Evolutionary conservation across 495 filamentous ascomycete species (phyloP).

Genomic region (Penicillium coprophilum): DNA sequence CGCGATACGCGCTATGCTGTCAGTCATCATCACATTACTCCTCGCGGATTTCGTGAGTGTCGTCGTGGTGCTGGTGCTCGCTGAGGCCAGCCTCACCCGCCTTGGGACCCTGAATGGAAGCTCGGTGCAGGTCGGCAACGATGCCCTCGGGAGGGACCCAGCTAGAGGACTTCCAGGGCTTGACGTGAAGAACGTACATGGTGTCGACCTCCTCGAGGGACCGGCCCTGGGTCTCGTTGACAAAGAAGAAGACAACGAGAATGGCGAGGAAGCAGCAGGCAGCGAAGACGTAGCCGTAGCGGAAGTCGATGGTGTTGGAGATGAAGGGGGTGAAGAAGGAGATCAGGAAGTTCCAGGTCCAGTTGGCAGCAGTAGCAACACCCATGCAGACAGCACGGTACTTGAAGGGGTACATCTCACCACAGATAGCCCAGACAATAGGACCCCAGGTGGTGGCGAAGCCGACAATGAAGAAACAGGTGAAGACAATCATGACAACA

Average conservation of each 20-base stretch:
- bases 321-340: constrained; percentile 84
- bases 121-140: constrained; percentile 33
- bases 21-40: constrained; percentile 13
- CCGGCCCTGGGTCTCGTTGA: constrained; percentile 67
- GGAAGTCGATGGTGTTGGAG: constrained; percentile 63
- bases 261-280: constrained; percentile 63
- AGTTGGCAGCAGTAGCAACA: constrained; percentile 77
- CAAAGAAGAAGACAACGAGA: constrained; percentile 74
- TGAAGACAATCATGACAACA: constrained; percentile 72
- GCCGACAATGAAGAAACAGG: constrained; percentile 66
- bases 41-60: constrained; percentile 20
- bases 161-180: constrained; percentile 61
- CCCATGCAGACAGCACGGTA: constrained; percentile 77
- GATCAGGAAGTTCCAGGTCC: constrained; percentile 88
- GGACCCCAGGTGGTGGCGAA: constrained; percentile 77
- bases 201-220: constrained; percentile 80
- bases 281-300: constrained; percentile 80
- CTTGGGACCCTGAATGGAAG: constrained; percentile 17
- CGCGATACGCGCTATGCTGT: background rate
- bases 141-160: constrained; percentile 57
- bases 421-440: constrained; percentile 76
- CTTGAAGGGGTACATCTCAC: constrained; percentile 77
- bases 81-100: constrained; percentile 18
- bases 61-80: constrained; percentile 30
- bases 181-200: constrained; percentile 73